Conservation (phyloP, 2,329 filamentous ascomycete genomes). For the Colletotrichum spaethianum region DNA sequence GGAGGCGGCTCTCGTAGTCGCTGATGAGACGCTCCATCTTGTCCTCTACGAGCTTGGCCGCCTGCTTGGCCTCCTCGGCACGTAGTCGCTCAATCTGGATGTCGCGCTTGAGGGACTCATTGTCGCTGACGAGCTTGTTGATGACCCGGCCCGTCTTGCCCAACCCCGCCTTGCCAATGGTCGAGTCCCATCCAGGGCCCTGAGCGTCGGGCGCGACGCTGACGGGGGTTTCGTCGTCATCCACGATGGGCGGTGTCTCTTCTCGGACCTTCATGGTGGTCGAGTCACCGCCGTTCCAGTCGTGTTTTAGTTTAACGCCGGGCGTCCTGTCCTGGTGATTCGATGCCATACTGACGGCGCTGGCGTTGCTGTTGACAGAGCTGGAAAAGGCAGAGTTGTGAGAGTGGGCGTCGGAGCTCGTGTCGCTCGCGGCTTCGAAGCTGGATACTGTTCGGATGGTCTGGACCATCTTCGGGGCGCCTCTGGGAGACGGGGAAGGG, state of each 20-base stretch:
- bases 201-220: constrained; percentile 52
- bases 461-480: constrained; percentile 54
- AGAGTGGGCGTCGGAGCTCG: constrained; percentile 55
- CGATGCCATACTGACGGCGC: constrained; percentile 60
- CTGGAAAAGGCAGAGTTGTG: constrained; percentile 69
- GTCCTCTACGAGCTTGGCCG: constrained; percentile 76
- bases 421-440: constrained; percentile 64
- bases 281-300: constrained; percentile 38
- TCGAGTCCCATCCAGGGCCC: constrained; percentile 71
- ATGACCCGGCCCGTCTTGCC: constrained; percentile 86
- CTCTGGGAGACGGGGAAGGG: constrained; percentile 43
- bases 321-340: constrained; percentile 51
- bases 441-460: constrained; percentile 72
- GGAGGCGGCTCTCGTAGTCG: constrained; percentile 78
- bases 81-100: constrained; percentile 75
- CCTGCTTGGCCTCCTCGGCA: constrained; percentile 79
- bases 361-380: constrained; percentile 68
- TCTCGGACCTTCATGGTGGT: constrained; percentile 34
- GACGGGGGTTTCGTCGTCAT: constrained; percentile 28
- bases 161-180: constrained; percentile 77
- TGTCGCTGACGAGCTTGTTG: constrained; percentile 85
- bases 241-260: constrained; percentile 18
- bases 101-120: constrained; percentile 82
- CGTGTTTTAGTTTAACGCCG: constrained; percentile 54
- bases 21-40: constrained; percentile 78